Evolutionary conservation across 1,139 yeast species (phyloP).

Genomic region (Geotrichum histeridarum): DNA sequence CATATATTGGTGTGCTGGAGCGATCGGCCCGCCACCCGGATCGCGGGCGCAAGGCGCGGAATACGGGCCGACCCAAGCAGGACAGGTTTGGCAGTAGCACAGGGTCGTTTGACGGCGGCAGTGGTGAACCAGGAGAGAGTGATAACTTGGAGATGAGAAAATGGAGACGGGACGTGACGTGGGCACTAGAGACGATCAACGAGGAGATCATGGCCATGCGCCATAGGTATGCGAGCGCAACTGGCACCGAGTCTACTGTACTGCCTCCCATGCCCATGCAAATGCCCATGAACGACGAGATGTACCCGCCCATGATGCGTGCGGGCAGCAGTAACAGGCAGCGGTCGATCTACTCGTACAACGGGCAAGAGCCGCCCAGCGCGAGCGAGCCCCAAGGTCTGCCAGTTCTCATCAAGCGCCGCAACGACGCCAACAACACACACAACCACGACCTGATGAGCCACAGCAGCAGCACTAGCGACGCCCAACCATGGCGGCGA

Average conservation of each 20-base stretch:
- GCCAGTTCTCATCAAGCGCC: no score
- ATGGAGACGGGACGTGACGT: slow-evolving; percentile 33
- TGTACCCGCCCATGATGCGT: neutral
- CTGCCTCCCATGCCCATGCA: neutral
- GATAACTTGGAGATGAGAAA: slow-evolving; percentile 21
- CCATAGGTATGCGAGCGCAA: slow-evolving; percentile 20
- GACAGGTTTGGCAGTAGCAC: neutral
- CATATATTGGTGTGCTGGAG: neutral
- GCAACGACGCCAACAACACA: neutral
- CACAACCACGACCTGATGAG: neutral
- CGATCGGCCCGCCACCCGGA: neutral
- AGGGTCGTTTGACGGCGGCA: neutral
- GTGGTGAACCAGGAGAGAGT: neutral
- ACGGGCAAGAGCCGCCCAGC: neutral
- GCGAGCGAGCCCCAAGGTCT: neutral
- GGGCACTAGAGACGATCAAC: slow-evolving; percentile 33
- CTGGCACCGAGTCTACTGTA: neutral
- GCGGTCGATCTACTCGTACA: slow-evolving; percentile 1
- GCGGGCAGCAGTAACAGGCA: neutral
- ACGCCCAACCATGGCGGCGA: neutral
- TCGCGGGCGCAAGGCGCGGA: neutral
- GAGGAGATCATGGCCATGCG: slow-evolving; percentile 31
- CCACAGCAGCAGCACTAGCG: neutral
- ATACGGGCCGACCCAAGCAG: neutral
- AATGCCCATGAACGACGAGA: neutral